Evolutionary conservation across 306 rosid species (phyloP).

Genomic region (Canavalia ensiformis): DNA sequence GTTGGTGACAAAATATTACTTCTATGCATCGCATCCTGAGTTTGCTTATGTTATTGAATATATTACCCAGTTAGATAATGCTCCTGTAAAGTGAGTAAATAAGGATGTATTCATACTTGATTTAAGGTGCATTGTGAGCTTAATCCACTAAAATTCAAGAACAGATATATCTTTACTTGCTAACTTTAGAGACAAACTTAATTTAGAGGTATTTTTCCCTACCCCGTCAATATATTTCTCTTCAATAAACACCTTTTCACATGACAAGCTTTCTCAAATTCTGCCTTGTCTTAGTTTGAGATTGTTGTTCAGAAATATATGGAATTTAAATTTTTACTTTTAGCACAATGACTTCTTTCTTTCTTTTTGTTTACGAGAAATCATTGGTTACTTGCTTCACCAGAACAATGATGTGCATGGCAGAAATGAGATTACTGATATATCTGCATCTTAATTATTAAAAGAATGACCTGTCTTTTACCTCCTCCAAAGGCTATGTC

Average conservation of each 20-base stretch:
- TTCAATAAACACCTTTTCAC: not conserved
- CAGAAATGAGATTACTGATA: not conserved
- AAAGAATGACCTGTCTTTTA: constrained; percentile 35
- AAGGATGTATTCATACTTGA: not conserved
- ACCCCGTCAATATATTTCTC: not conserved
- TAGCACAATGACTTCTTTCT: not conserved
- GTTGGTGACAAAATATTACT: not conserved
- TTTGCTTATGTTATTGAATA: not conserved
- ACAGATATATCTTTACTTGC: not conserved
- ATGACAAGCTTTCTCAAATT: not conserved
- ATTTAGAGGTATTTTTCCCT: not conserved
- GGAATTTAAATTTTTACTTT: constrained; percentile 1
- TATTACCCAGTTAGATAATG: not conserved
- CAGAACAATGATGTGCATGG: not conserved
- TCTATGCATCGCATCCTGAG: not conserved
- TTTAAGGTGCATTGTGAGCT: not conserved
- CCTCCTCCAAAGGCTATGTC: constrained; percentile 66
- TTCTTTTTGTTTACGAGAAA: not conserved
- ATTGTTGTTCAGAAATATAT: not conserved
- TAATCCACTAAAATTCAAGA: not conserved
- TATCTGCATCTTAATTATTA: constrained; percentile 25
- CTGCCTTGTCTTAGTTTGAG: not conserved
- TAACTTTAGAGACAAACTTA: not conserved
- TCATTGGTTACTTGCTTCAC: constrained; percentile 4
- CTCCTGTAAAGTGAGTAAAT: not conserved